phyloP scores from a whole-genome alignment of 129 eudicot species.

The Flaveria linearis region DNA sequence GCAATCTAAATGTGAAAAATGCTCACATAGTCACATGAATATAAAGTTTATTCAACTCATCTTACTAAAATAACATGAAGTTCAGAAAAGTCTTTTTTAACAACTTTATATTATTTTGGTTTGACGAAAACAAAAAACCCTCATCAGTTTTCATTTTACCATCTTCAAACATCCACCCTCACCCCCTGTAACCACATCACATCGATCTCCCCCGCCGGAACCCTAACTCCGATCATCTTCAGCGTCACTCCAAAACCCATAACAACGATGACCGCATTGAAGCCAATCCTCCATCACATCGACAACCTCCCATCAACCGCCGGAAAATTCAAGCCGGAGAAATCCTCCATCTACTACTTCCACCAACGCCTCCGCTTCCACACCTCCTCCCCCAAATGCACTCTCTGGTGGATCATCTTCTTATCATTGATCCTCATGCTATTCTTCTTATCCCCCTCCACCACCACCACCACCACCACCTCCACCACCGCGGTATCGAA shows the following conservation, averaged over 20 bases:
- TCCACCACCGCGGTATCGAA: constrained; percentile 39
- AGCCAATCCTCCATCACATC: constrained; percentile 42
- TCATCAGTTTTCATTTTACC: not conserved
- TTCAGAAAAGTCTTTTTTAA: too few relatives aligned
- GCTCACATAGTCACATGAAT: too few relatives aligned
- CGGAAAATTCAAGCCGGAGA: constrained; percentile 56
- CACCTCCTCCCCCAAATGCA: constrained; percentile 45
- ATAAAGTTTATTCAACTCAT: too few relatives aligned
- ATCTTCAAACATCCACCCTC: constrained; percentile 6
- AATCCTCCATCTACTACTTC: constrained; percentile 33
- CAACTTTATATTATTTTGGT: too few relatives aligned
- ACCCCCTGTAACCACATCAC: not conserved
- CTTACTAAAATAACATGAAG: too few relatives aligned
- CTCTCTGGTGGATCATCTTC: constrained; percentile 54
- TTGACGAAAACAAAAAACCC: not conserved
- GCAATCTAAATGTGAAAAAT: too few relatives aligned
- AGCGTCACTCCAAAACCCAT: not conserved
- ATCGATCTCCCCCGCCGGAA: too few relatives aligned
- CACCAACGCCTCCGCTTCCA: constrained; percentile 54
- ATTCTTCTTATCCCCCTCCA: constrained; percentile 39
- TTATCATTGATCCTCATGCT: constrained; percentile 40
- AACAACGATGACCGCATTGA: constrained; percentile 41
- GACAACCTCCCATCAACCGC: constrained; percentile 50
- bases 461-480: constrained; percentile 44
- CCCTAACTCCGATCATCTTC: too few relatives aligned